phyloP scores from a whole-genome alignment of 352 stramenopile genomes.

The Pseudoperonospora humuli region DNA sequence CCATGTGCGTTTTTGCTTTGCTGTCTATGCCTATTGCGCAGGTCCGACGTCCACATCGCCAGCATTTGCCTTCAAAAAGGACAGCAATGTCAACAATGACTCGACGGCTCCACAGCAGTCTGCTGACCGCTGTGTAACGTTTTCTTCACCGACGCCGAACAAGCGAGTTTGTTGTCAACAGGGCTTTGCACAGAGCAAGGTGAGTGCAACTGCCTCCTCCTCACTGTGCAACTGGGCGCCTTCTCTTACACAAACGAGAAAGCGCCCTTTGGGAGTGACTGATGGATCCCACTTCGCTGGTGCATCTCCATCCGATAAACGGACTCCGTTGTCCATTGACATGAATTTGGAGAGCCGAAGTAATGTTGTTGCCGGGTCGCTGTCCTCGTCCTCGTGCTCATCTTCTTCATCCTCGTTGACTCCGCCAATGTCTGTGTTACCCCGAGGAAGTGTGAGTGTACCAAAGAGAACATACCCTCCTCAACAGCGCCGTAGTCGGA shows the following conservation, averaged over 20 bases:
- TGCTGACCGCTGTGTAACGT: slow-evolving; percentile 15
- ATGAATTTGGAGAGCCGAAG: slow-evolving; percentile 25
- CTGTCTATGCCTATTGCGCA: slow-evolving; percentile 12
- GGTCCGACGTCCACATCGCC: slow-evolving; percentile 21
- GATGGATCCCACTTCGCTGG: slow-evolving; percentile 19
- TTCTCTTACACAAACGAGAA: slow-evolving; percentile 21
- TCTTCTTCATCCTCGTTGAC: slow-evolving; percentile 11
- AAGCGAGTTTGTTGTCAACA: slow-evolving; percentile 34
- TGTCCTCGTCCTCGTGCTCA: slow-evolving; percentile 24
- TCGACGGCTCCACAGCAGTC: slow-evolving; percentile 9
- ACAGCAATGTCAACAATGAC: slow-evolving; percentile 20
- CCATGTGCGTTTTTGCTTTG: slow-evolving; percentile 9
- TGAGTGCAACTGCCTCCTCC: slow-evolving; percentile 4
- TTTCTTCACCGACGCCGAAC: slow-evolving; percentile 30
- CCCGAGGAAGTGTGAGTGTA: slow-evolving; percentile 17
- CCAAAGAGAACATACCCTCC: slow-evolving; percentile 41
- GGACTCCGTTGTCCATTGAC: slow-evolving; percentile 21
- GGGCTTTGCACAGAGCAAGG: slow-evolving; percentile 24
- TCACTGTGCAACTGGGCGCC: slow-evolving; percentile 14
- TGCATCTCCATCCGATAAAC: slow-evolving; percentile 20
- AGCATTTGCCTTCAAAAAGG: slow-evolving; percentile 15
- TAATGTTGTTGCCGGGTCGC: slow-evolving; percentile 3
- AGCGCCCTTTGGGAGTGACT: slow-evolving; percentile 20
- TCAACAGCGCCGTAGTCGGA: slow-evolving; percentile 47
- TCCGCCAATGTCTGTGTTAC: slow-evolving; percentile 3